These are phyloP conservation scores for Aspergillus sp. DNA, from an alignment of 2,329 filamentous ascomycete species.

Conservation along the genomic window DNA sequence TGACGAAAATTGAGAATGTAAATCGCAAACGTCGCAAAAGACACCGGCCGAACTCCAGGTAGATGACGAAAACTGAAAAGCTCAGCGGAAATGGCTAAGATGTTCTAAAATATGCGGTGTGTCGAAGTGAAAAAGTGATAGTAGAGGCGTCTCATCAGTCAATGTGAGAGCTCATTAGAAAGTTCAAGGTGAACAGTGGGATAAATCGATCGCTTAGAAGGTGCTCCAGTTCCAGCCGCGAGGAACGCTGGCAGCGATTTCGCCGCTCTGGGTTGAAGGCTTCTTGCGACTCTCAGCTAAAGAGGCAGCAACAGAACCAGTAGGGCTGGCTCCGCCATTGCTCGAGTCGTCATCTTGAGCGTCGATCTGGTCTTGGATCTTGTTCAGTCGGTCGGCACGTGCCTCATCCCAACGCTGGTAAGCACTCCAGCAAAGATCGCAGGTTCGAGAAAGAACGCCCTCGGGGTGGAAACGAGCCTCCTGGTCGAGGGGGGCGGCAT, in stretches of 20 bases:
- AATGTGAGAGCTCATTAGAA: not conserved
- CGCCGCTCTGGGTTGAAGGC: constrained; percentile 32
- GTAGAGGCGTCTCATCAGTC: not conserved
- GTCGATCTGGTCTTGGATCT: constrained; percentile 44
- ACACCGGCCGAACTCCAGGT: constrained; percentile 18
- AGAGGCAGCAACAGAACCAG: constrained; percentile 24
- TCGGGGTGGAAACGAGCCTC: constrained; percentile 63
- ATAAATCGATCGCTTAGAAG: constrained; percentile 44
- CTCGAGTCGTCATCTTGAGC: constrained; percentile 23
- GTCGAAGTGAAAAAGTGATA: constrained; percentile 11
- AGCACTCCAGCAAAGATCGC: constrained; percentile 61
- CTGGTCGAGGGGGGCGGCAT: constrained; percentile 62
- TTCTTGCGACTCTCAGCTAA: constrained; percentile 24
- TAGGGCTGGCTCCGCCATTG: constrained; percentile 18
- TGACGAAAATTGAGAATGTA: not conserved
- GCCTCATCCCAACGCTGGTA: constrained; percentile 58
- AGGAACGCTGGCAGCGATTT: constrained; percentile 56
- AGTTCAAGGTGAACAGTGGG: not conserved
- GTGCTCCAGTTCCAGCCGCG: constrained; percentile 64
- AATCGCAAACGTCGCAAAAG: constrained; percentile 9
- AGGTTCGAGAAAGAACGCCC: constrained; percentile 56
- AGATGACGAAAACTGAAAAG: constrained; percentile 13
- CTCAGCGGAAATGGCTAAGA: constrained; percentile 10
- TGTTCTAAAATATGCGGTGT: constrained; percentile 18
- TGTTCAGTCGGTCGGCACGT: constrained; percentile 51